Evolutionary conservation across 2,329 filamentous ascomycete genomes (phyloP).

Genomic region (Ophiostoma populinum): DNA sequence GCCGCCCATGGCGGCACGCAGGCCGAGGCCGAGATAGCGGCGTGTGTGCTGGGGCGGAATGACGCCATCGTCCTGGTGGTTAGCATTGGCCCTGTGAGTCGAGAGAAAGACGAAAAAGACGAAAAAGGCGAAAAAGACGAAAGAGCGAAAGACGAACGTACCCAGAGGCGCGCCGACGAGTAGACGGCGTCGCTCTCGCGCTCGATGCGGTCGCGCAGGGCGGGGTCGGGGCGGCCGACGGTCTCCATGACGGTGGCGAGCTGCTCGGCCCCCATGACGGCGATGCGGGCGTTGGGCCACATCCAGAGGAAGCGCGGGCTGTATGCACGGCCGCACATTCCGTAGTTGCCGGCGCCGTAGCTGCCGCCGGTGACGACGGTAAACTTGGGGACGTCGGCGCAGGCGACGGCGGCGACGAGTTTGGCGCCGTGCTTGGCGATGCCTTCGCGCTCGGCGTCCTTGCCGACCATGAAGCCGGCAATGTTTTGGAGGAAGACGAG

Average conservation of each 20-base stretch:
- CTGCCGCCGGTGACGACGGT: slow-evolving; percentile 90
- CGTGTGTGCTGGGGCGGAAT: slow-evolving; percentile 65
- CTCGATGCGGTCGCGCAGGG: slow-evolving; percentile 71
- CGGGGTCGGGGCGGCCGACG: slow-evolving; percentile 64
- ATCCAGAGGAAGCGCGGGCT: slow-evolving; percentile 84
- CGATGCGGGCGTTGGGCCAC: slow-evolving; percentile 94
- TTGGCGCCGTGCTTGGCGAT: slow-evolving; percentile 98
- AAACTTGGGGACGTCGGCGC: slow-evolving; percentile 88
- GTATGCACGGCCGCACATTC: slow-evolving; percentile 94
- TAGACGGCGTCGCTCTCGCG: slow-evolving; percentile 77
- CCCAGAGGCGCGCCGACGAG: slow-evolving; percentile 81
- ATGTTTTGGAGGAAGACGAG: slow-evolving; percentile 95
- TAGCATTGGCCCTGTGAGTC: neutral
- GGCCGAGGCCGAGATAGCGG: slow-evolving; percentile 52
- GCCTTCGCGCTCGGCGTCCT: slow-evolving; percentile 78
- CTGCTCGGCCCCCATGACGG: slow-evolving; percentile 93
- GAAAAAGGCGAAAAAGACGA: slow-evolving; percentile 1
- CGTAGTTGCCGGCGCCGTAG: slow-evolving; percentile 92
- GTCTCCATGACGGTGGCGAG: slow-evolving; percentile 86
- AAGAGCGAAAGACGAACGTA: slow-evolving; percentile 20
- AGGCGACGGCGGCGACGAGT: slow-evolving; percentile 86
- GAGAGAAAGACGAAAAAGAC: slow-evolving; percentile 1
- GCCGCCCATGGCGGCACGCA: slow-evolving; percentile 54
- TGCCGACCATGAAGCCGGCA: slow-evolving; percentile 93
- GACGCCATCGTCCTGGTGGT: slow-evolving; percentile 50